phyloP scores from a whole-genome alignment of 2,329 filamentous ascomycete genomes.

The Dothistroma septosporum region DNA sequence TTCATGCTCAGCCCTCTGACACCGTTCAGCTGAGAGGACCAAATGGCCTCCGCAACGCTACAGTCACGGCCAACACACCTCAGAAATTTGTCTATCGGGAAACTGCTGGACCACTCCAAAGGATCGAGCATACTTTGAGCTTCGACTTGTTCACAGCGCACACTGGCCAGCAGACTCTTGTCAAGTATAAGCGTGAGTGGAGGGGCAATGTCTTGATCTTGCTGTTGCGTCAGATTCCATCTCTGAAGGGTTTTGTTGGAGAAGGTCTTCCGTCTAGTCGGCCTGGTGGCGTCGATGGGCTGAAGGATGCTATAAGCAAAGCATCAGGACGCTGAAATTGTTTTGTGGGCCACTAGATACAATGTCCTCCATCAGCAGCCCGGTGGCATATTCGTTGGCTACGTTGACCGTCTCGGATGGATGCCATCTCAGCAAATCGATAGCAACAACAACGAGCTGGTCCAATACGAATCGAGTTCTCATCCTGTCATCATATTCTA shows the following conservation, averaged over 20 bases:
- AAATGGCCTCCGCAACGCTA: constrained; percentile 4
- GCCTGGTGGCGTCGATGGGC: background rate
- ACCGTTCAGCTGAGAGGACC: constrained; percentile 1
- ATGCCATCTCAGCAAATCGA: too few species aligned
- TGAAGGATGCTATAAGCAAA: background rate
- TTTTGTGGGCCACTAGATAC: too few species aligned
- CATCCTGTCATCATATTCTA: background rate
- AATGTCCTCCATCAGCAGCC: too few species aligned
- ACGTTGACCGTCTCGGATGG: too few species aligned
- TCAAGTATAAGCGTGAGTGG: constrained; percentile 18
- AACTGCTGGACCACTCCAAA: constrained; percentile 4
- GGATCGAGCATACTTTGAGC: constrained; percentile 9
- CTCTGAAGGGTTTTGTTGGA: background rate
- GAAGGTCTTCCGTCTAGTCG: background rate
- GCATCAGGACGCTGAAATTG: background rate
- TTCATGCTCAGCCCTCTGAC: constrained; percentile 8
- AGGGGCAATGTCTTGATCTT: constrained; percentile 12
- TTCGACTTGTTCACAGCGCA: background rate
- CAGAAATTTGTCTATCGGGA: constrained; percentile 13
- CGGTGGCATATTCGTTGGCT: too few species aligned
- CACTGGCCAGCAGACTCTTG: constrained; percentile 4
- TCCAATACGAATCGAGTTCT: too few species aligned
- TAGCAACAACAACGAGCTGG: too few species aligned
- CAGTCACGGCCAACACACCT: constrained; percentile 3
- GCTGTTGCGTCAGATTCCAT: constrained; percentile 1